Percentiles rank a stretch among this genome's conserved stretches.
Conservation (phyloP, 169 alveolate genomes). For the Miamiensis avidus region DNA sequence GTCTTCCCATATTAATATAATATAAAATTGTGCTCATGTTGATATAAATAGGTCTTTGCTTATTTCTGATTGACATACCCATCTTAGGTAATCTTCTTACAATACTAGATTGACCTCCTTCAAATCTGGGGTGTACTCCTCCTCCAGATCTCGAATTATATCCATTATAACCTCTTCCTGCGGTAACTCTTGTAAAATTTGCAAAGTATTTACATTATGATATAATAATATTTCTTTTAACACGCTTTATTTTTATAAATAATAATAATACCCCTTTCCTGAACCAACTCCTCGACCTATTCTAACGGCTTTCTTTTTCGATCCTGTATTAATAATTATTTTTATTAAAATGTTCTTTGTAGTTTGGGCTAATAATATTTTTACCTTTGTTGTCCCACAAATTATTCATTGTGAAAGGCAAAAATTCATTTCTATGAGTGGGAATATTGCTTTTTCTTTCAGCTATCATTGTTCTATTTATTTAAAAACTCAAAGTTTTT, state of each 20-base stretch:
- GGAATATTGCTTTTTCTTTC: conserved; percentile 8
- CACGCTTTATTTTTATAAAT: background rate
- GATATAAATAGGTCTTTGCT: conserved; percentile 21
- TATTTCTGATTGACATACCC: conserved; percentile 49
- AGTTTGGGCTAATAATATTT: too few relatives aligned
- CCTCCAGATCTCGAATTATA: conserved; percentile 65
- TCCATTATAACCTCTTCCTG: conserved; percentile 81
- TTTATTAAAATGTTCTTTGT: too few relatives aligned
- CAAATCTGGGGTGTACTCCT: conserved; percentile 55
- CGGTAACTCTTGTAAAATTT: conserved; percentile 45
- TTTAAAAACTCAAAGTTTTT: too few relatives aligned
- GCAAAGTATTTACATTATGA: too few relatives aligned
- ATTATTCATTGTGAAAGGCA: conserved; percentile 51
- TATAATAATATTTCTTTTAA: too few relatives aligned
- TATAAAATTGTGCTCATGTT: conserved; percentile 52
- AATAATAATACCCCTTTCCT: conserved; percentile 54
- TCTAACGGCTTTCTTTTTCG: conserved; percentile 47
- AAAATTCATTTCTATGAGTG: conserved; percentile 22
- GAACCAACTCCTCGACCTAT: conserved; percentile 80
- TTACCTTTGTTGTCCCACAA: conserved; percentile 62
- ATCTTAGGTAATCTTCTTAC: conserved; percentile 72
- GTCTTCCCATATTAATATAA: conserved; percentile 64
- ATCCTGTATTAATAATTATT: conserved; percentile 29
- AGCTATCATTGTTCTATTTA: background rate
- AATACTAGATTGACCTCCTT: conserved; percentile 76